Base-by-base conservation (phyloP, 1,284 basidiomycete species). In the Naganishia sp. region DNA sequence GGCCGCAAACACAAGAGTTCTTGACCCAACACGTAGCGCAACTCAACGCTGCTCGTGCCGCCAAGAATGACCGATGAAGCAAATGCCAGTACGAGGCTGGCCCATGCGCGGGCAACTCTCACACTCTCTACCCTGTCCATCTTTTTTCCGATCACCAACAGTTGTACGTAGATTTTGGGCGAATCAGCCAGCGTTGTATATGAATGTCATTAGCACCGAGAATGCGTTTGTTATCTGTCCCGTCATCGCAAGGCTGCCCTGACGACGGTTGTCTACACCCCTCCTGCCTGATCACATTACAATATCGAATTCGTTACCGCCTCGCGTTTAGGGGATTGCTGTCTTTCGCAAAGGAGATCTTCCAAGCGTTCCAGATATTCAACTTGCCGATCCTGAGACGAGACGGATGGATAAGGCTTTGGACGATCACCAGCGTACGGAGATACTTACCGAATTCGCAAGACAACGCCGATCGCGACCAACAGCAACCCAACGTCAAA, bases 401-500 rank as follows among this genome's bases (percentile, higher is more conserved):
- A 45, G n/a, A 16, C 36, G 36, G 10, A 13, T 39, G 36, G 36
- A 7, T 39, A 9, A 39, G 13, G 36, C 36, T 10, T 13, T 3
- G 13, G 3, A 7, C 9, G 6, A 0, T 2, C 11, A 10, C 31
- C 25, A 54, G 53, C 42, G 39, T 21, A 43, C 53, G 16, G 16
- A 13, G 44, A 28, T 2, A 70, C 75, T 71, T 65, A 75, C 75
- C 74, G 69, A 16, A 75, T 60, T 23, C 77, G 67, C 56, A 75
- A 6, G 4, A 59, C 60, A 2, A 79, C 46, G 0, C 78, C 78
- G 2, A 74, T 21, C 50, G 70, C 70, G 5, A 78, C 69, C 45
- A 78, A 64, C 15, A 74, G 74, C 53, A 76, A 63, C 7, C 74
- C 77, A 28, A 79, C 57, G 64, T 73, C 77, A 64, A 72, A 78